Conservation (phyloP, 2,329 filamentous ascomycete genomes). For the Raffaelea deltoideospora region DNA sequence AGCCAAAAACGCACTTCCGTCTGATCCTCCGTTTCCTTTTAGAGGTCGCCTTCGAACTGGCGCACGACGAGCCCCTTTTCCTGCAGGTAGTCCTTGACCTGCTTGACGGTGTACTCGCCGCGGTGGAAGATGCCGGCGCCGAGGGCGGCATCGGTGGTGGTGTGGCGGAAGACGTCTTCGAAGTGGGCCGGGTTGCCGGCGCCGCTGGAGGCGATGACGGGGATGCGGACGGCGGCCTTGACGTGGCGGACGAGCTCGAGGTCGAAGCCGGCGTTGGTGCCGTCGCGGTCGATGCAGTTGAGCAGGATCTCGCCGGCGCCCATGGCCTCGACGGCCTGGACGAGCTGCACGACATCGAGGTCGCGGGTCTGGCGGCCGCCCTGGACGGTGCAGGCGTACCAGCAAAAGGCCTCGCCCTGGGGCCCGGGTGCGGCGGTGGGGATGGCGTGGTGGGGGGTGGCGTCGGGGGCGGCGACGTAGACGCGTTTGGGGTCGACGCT, state of each 20-base stretch:
- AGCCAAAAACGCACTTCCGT: too few species aligned
- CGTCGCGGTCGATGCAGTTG: conserved; percentile 96
- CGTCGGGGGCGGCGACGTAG: conserved; percentile 61
- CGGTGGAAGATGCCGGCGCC: conserved; percentile 97
- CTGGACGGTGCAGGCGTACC: conserved; percentile 97
- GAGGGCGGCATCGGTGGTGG: conserved; percentile 77
- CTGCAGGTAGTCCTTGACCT: conserved; percentile 75
- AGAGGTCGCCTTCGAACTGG: conserved; percentile 49
- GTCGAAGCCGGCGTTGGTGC: conserved; percentile 88
- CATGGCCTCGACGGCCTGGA: conserved; percentile 86
- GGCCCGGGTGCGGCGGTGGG: conserved; percentile 55
- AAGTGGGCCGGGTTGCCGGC: conserved; percentile 84
- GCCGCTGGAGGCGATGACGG: conserved; percentile 88
- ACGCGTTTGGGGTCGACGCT: conserved; percentile 87
- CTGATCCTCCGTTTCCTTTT: background rate
- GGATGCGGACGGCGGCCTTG: conserved; percentile 74
- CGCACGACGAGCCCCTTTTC: conserved; percentile 63
- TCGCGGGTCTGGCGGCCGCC: conserved; percentile 90
- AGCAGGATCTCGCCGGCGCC: conserved; percentile 86
- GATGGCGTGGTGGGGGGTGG: conserved; percentile 58
- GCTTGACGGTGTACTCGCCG: conserved; percentile 82
- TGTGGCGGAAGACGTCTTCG: conserved; percentile 74
- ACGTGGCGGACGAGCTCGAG: conserved; percentile 81
- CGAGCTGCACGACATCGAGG: conserved; percentile 79
- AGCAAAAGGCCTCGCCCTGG: conserved; percentile 67